Base-by-base conservation (phyloP, 2,329 filamentous ascomycete genomes). In the Monosporascus sp. region DNA sequence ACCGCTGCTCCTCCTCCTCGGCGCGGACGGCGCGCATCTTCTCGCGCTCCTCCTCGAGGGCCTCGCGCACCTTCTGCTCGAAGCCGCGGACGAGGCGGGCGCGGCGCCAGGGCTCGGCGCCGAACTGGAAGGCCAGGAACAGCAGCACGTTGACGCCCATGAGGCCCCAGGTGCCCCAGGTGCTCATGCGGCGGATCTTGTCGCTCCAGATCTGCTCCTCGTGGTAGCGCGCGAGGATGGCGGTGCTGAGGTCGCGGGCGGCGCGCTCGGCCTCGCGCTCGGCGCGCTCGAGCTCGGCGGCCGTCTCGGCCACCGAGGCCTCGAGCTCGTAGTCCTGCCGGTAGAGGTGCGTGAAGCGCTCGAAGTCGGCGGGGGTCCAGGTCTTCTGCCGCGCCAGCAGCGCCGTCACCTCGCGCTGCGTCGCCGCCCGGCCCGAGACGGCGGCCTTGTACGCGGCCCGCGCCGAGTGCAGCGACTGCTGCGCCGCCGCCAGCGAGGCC, bases 141-240 rank as follows among this genome's bases (percentile, higher is more conserved):
- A 99, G 74, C 56, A 97, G 70, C 35, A 97, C 89, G 68, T 99
- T 99, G 65, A 97, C 83, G 24, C 93, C 93, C 94, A 99, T 99
- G 57, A 99, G 75, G 0, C 93, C 94, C 85, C 95, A 97, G 0
- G 94, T 99, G 37, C 95, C 93, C 94, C 94, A 99, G 0, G 94
- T 99, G 69, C 89, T 94, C 78, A 96, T 96, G 60, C 94, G 81
- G 37, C 94, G 81, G 68, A 99, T 99, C 63, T 96, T 93, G 70
- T 99, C 94, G 67, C 90, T 96, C 94, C 94, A 99, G 53, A 99
- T 95, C 75, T 99, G 94, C 75, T 99, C 94, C 74, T 99, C 94
- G 70, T 99, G 94, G 72, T 99, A 99, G 56, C 95, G 84, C 57
- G 88, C 88, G 50, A 97, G 77, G 63, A 97, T 97, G 49, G 87